Evolutionary conservation across 2,329 filamentous ascomycete genomes (phyloP), one percentile per base, ranked within the genome.

Genomic region (Neofusicoccum kwambonambiense): DNA sequence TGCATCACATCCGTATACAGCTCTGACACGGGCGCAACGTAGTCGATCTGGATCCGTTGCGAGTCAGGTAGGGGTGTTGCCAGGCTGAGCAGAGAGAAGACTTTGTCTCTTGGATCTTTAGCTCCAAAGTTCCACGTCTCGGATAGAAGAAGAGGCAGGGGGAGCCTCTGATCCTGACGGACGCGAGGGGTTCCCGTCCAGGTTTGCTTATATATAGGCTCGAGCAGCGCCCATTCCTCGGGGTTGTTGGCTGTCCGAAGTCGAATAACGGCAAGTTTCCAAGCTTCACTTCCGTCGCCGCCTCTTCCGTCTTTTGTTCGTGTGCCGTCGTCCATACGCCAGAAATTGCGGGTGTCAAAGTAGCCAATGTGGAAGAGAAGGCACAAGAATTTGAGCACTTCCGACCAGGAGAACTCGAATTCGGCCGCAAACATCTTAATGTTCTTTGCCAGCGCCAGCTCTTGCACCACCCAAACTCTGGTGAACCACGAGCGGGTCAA

Each of bases 401-500:
- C 57, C 2, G 57, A 41, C 57, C 57, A 61, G n/a, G 22, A 49
- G 19, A 50, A 61, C 31, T 61, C 57, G 15, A 49, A 49, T 1
- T 27, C 15, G 2, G 39, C 57, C 2, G 57, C 44, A 37, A 64
- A 45, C 37, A 64, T 45, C 13, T 35, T 41, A 1, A 64, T 31
- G 1, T 57, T 45, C 19, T 50, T 60, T 4, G 64, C 64, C 4
- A 65, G 41, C 5, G 44, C 34, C 8, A 65, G n/a, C 27, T 65
- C 64, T 12, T 65, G 64, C 3, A 65, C 34, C 0, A 65, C 41
- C 64, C 64, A 65, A 3, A 39, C 39, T 39, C 64, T 62, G 1
- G 34, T 42, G 15, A 65, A 65, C 47, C 50, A 65, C 9, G 56
- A 35, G 4, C 64, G 17, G 2, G 52, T 42, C 2, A 64, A 15